Evolutionary conservation across 805 yeast species (phyloP).

Genomic region (Wickerhamomyces alni): DNA sequence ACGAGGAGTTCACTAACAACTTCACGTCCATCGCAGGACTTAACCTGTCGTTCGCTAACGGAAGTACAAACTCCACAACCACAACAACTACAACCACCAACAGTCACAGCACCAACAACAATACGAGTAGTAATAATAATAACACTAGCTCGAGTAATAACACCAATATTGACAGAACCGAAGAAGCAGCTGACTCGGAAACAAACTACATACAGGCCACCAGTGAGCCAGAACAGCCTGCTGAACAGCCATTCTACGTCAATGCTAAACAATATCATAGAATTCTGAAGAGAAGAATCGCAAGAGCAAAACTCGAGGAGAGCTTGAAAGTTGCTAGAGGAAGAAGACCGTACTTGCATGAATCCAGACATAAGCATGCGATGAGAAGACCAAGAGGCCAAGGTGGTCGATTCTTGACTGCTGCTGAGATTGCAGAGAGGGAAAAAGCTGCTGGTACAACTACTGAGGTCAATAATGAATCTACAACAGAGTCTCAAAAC

Average conservation of each 20-base stretch:
- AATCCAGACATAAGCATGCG: slow-evolving; percentile 96
- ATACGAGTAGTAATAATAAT: background rate
- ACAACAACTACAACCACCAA: slow-evolving; percentile 2
- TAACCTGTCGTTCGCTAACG: slow-evolving; percentile 9
- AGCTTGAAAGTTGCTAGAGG: slow-evolving; percentile 81
- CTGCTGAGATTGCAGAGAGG: slow-evolving; percentile 69
- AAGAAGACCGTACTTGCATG: slow-evolving; percentile 90
- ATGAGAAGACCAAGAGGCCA: slow-evolving; percentile 99
- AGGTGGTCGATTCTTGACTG: slow-evolving; percentile 95
- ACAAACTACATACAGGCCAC: slow-evolving; percentile 9
- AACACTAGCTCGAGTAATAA: no score
- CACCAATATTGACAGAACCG: slow-evolving; percentile 1
- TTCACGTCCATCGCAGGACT: slow-evolving; percentile 17
- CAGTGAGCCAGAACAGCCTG: slow-evolving; percentile 18
- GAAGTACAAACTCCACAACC: background rate
- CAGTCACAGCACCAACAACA: slow-evolving; percentile 2
- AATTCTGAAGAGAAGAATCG: slow-evolving; percentile 85
- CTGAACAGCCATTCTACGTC: slow-evolving; percentile 92
- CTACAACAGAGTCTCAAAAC: background rate
- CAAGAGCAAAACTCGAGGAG: slow-evolving; percentile 91
- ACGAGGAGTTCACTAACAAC: slow-evolving; percentile 15
- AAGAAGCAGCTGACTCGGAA: background rate
- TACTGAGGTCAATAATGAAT: background rate
- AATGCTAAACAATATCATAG: slow-evolving; percentile 98
- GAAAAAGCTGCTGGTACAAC: slow-evolving; percentile 27